Base-by-base conservation (phyloP, 495 filamentous ascomycete genomes). In the Aspergillus sclerotiicarbonarius region DNA sequence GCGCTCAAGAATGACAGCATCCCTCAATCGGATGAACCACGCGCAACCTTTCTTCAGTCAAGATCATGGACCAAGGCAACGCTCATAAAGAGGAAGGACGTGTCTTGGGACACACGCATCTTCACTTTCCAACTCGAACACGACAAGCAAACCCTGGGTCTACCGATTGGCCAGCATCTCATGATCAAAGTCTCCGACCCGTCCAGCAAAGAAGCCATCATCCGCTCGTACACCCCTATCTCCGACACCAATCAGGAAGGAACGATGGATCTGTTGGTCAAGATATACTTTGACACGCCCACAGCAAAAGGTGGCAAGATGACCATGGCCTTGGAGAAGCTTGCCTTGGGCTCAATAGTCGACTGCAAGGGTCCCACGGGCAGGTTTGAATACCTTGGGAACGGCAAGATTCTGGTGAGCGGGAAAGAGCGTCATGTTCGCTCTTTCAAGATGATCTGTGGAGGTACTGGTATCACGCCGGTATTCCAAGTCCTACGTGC, bases 311-410 rank as follows among this genome's bases (percentile, higher is more conserved):
- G 91, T 13, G 93, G 93, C 0, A 85, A 84, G 58, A 96, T 98
- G 92, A 92, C 90, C 16, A 82, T 84, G 69, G 89, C 89, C 1
- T 77, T 98, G 6, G 90, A 96, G 45, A 66, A 79, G 20, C 76
- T 96, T 1, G 80, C 87, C 3, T 63, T 91, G 1, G 90, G 88
- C 25, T 81, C 87, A 18, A 73, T 76, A 8, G 84, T 94, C 33
- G 90, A 96, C 25, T 90, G 96, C 77, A 96, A 96, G 73, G 93
- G 93, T 0, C 93, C 93, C 0, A 88, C 91, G 0, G 93, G 93
- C 6, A 88, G 91, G 66, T 93, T 98, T 54, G 83, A 89, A 63
- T 98, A 97, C 62, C 71, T 86, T 0, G 88, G 88, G 3, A 68
- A 76, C 1, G 91, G 93, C 0, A 61, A 71, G 8, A 89, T 91